Conservation (phyloP, 208 protist genomes). For the Entamoeba invadens region DNA sequence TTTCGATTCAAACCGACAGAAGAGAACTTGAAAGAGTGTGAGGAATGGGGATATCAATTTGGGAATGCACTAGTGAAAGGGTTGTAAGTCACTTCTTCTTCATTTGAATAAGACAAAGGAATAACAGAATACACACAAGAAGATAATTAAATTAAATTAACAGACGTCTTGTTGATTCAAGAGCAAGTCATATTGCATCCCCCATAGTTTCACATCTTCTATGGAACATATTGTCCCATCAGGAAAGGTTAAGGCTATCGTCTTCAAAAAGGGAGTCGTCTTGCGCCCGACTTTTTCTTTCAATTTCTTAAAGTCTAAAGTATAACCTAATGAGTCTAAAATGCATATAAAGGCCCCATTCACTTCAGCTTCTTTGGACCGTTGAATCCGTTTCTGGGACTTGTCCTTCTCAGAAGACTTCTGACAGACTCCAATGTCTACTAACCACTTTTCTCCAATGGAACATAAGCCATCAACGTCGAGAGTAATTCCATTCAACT, state of each 20-base stretch:
- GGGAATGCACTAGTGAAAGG: not conserved
- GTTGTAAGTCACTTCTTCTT: no score
- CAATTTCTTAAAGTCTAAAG: not conserved
- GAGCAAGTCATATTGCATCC: not conserved
- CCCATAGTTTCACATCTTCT: not conserved
- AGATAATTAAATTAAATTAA: no score
- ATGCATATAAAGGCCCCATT: not conserved
- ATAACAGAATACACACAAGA: no score
- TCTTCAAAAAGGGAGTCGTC: not conserved
- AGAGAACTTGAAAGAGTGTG: slow-evolving; percentile 10
- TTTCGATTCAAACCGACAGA: slow-evolving; percentile 5
- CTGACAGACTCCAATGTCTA: not conserved
- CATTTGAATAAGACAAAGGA: no score
- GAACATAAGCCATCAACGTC: not conserved
- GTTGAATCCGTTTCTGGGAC: not conserved
- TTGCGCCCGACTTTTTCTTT: not conserved
- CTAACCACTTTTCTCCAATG: not conserved
- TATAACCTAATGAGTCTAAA: not conserved
- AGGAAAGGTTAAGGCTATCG: not conserved
- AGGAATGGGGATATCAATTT: slow-evolving; percentile 5
- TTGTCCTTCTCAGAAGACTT: not conserved
- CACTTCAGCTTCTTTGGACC: not conserved
- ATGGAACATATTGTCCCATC: not conserved
- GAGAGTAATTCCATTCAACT: not conserved
- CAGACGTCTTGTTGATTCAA: not conserved